Evolutionary conservation across 2,329 filamentous ascomycete species (phyloP).

Genomic region (Neonectria ditissima): DNA sequence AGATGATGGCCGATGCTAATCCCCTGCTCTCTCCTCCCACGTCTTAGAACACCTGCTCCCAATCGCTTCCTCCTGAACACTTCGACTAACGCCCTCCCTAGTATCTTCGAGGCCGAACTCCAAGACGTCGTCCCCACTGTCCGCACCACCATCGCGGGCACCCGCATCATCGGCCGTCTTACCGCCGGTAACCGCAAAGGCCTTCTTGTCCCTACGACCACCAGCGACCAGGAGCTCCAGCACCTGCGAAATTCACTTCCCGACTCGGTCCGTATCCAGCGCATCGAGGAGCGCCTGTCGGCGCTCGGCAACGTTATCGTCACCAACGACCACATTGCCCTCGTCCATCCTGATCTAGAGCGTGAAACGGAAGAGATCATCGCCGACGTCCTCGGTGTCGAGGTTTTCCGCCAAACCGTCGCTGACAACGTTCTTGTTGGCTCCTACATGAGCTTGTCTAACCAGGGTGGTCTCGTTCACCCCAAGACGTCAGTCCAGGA

Average conservation of each 20-base stretch:
- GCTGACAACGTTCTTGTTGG: constrained; percentile 97
- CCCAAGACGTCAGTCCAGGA: constrained; percentile 97
- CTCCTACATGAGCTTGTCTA: constrained; percentile 95
- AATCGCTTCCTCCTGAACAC: constrained; percentile 9
- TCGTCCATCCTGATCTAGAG: constrained; percentile 96
- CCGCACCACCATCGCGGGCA: constrained; percentile 95
- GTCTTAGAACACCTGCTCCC: neutral
- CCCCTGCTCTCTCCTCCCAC: neutral
- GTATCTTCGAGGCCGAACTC: constrained; percentile 96
- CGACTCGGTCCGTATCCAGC: constrained; percentile 91
- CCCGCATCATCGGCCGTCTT: constrained; percentile 93
- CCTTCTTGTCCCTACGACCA: constrained; percentile 93
- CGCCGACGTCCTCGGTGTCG: constrained; percentile 89
- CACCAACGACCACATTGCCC: constrained; percentile 94
- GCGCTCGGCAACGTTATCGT: constrained; percentile 98
- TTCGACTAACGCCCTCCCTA: constrained; percentile 48
- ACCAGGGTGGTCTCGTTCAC: constrained; percentile 96
- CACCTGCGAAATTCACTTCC: constrained; percentile 96
- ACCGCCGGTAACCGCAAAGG: constrained; percentile 97
- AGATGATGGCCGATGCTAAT: neutral
- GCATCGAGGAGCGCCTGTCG: constrained; percentile 96
- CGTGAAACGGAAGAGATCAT: constrained; percentile 99
- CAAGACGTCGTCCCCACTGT: constrained; percentile 98
- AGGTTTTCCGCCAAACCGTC: constrained; percentile 93
- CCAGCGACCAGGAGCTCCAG: constrained; percentile 97